Percentiles rank a stretch among this genome's conserved stretches.
Conservation (phyloP, 805 yeast genomes). For the Yueomyces sinensis region DNA sequence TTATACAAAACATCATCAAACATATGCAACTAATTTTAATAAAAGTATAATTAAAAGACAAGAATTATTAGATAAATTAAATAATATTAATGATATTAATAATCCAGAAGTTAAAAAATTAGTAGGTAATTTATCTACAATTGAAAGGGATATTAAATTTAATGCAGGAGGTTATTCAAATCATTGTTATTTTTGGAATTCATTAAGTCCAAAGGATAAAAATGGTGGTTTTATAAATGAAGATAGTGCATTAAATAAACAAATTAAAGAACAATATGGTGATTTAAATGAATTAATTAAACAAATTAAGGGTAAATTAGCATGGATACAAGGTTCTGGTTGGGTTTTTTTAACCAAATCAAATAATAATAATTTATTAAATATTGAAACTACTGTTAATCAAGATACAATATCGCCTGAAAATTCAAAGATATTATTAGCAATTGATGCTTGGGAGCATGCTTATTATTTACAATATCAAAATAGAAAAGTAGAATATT, state of each 20-base stretch:
- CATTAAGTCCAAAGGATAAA: constrained; percentile 57
- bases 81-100: constrained; percentile 35
- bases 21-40: constrained; percentile 80
- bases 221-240: constrained; percentile 60
- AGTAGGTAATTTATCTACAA: constrained; percentile 25
- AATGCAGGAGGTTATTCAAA: constrained; percentile 87
- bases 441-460: constrained; percentile 95
- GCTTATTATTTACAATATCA: constrained; percentile 90
- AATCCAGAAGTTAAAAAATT: constrained; percentile 11
- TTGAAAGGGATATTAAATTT: constrained; percentile 66
- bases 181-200: constrained; percentile 82
- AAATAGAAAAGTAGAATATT: constrained; percentile 83
- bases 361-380: constrained; percentile 48
- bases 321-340: constrained; percentile 89
- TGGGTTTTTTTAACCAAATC: constrained; percentile 87
- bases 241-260: constrained; percentile 43
- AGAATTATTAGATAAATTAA: constrained; percentile 48
- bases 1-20: constrained; percentile 85
- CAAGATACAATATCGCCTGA: constrained; percentile 75
- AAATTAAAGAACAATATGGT: constrained; percentile 55
- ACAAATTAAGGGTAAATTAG: constrained; percentile 55
- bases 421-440: constrained; percentile 57
- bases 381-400: constrained; percentile 69
- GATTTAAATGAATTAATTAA: constrained; percentile 53
- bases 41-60: constrained; percentile 60